Evolutionary conservation across 352 stramenopile genomes (phyloP), one percentile per base, ranked within the genome.

Genomic region (Phytophthora meadii): DNA sequence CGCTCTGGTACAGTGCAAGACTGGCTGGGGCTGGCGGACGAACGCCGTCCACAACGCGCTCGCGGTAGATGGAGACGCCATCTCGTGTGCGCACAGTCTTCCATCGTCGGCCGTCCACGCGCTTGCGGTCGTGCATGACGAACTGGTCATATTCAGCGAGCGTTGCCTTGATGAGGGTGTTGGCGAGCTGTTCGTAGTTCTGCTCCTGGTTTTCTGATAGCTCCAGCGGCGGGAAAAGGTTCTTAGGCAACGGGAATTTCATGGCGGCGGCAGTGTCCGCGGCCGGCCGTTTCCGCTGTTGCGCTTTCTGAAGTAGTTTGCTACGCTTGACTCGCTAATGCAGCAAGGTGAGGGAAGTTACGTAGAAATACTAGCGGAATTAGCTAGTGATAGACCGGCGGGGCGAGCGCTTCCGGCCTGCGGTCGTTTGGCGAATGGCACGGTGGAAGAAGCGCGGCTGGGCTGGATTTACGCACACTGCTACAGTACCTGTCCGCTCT

Each of bases 201-300:
- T 69, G 59, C 41, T 84, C 66, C 53, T 87, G 69, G 11, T 63
- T 60, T 3, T 62, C 60, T 0, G 69, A 69, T 5, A 90, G 72
- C 64, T 82, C 70, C 14, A 88, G 47, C 22, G 72, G 70, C 24
- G 74, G 56, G 51, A 88, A 87, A 36, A 80, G 36, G 36, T 74
- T 84, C 57, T 80, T 79, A 37, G 76, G 65, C 44, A 86, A 15
- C 52, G 76, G 76, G 54, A 82, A 85, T 76, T 82, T 87, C 78
- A 87, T 89, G 17, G 5, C 49, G 46, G 24, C 22, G 45, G 28
- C 28, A 7, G 27, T 32, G 27, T 32, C 27, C 12, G 25, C 6
- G 6, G 15, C 27, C 28, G 30, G 44, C 3, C 54, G 39, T 48
- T 66, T 52, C 28, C 62, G 56, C 17, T 27, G n/a, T 51, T 42